Percentiles rank a stretch among this genome's conserved stretches.
phyloP scores from a whole-genome alignment of 495 filamentous ascomycete species.

The Podospora anserina region DNA sequence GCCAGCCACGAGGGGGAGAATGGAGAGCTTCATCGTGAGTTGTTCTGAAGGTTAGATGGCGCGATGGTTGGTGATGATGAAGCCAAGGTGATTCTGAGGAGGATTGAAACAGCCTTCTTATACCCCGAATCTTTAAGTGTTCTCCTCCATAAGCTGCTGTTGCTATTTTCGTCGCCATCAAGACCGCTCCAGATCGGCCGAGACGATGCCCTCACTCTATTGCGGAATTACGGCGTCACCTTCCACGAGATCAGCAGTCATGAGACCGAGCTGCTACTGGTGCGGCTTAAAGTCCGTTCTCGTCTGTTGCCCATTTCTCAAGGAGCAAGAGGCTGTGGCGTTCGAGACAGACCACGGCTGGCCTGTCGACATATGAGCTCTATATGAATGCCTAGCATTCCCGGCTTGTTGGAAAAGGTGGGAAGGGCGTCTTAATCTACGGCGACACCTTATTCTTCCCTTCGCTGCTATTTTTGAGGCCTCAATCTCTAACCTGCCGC shows the following conservation, averaged over 20 bases:
- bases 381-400: constrained; percentile 1
- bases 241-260: neutral
- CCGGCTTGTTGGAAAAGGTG: neutral
- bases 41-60: neutral
- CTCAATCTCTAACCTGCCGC: neutral
- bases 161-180: constrained; percentile 4
- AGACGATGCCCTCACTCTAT: constrained; percentile 5
- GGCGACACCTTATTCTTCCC: neutral
- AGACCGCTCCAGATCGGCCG: constrained; percentile 1
- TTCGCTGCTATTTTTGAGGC: constrained; percentile 7
- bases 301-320: neutral
- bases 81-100: neutral
- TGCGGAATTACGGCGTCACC: neutral
- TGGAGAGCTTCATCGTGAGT: constrained; percentile 19
- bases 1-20: constrained; percentile 19
- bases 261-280: neutral
- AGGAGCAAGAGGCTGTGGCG: neutral
- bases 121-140: neutral
- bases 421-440: constrained; percentile 5
- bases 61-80: neutral
- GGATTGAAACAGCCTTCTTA: neutral
- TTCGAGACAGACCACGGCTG: neutral
- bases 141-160: neutral
- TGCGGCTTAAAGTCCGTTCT: neutral
- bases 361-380: neutral